These are phyloP conservation scores for Stachybotrys chlorohalonatus DNA, from an alignment of 2,329 filamentous ascomycete species.

Conservation along the genomic window DNA sequence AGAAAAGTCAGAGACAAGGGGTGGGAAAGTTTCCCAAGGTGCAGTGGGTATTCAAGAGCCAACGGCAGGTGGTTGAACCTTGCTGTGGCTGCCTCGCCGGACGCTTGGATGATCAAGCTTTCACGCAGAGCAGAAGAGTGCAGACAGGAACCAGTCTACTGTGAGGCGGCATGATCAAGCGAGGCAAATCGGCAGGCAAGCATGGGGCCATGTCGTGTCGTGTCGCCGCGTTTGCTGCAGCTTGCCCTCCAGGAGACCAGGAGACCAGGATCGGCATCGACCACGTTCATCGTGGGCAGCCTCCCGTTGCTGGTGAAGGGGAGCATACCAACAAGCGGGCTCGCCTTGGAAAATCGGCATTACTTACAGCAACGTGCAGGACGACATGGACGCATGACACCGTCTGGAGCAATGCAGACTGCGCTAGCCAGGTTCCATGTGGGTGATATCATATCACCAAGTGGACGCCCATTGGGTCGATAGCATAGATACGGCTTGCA, in stretches of 20 bases:
- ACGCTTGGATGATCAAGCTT: too few species aligned
- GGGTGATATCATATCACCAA: background rate
- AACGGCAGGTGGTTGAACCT: background rate
- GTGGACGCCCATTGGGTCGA: background rate
- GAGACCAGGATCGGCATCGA: background rate
- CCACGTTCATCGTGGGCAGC: background rate
- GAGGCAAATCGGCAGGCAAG: background rate
- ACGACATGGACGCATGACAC: conserved; percentile 2
- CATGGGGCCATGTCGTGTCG: background rate
- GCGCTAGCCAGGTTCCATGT: background rate
- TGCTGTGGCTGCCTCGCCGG: background rate
- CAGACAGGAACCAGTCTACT: background rate
- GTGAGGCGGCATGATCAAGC: background rate
- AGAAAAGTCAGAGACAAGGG: too few species aligned
- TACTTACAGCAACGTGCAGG: background rate
- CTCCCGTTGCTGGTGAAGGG: background rate
- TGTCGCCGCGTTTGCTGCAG: background rate
- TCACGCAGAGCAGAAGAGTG: background rate
- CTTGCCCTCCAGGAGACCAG: too few species aligned
- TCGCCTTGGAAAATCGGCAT: background rate
- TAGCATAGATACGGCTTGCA: background rate
- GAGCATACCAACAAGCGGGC: background rate
- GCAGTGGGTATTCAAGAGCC: too few species aligned
- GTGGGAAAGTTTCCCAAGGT: too few species aligned
- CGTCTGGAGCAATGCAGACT: background rate